Evolutionary conservation across 148 eudicot species (phyloP), one percentile per base, ranked within the genome.

Genomic region (Nepenthes mirabilis): DNA sequence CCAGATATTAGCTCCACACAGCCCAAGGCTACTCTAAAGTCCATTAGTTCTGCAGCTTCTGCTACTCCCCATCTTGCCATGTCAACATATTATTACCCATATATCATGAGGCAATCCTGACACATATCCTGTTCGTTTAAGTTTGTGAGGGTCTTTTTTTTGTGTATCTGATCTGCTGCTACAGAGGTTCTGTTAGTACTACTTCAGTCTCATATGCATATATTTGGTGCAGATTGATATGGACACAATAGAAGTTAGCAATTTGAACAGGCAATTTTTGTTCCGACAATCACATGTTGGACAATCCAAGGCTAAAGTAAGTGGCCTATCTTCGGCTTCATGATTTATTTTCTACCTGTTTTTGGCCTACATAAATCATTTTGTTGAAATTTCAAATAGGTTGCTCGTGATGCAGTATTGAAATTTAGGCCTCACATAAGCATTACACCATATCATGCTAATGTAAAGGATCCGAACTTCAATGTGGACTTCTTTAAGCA

Each of bases 181-280:
- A 49, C 10, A 49, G 52, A 10, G 14, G n/a, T 49, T 23, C 23
- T 23, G 60, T 9, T 2, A 36, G 5, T 10, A 4, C 7, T 33
- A 36, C 36, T 55, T 55, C 14, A 55, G 14, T 53, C 56, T 32
- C 13, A 36, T 32, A 10, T 33, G 58, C 14, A 32, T 55, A 33
- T 55, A 33, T 55, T 23, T 32, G 11, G 11, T 34, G 36, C 68
- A 93, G 98, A 89, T 93, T 75, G 98, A 93, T 61, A 74, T 88
- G 96, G 98, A 93, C 70, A 88, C 98, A 33, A 93, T 93, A 58
- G 98, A 93, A 82, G 96, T 93, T 72, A 93, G 98, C 77, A 93
- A 93, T 78, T 71, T 93, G 55, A 93, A 93, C 68, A 74, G 98
- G 50, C 98, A 93, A 69, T 93, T 93, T 68, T 76, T 93, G 74